Evolutionary conservation across 176 grass and related monocot genomes (phyloP).

Genomic region (Pontederia crassipes): DNA sequence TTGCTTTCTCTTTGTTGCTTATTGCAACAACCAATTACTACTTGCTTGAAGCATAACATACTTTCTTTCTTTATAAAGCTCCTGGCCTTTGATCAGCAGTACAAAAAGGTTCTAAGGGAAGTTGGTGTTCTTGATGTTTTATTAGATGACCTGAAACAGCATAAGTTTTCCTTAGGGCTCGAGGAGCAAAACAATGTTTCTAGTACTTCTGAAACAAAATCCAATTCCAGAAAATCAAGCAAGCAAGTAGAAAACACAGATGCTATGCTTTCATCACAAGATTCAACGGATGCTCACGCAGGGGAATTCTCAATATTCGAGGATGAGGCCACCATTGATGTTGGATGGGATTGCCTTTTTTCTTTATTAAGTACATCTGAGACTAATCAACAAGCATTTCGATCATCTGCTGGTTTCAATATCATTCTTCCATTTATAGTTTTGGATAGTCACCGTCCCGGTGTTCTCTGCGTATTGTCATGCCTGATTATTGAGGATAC

Average conservation of each 20-base stretch:
- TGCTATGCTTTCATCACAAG: slow-evolving; percentile 64
- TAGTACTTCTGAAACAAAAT: slow-evolving; percentile 35
- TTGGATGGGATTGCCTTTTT: slow-evolving; percentile 99
- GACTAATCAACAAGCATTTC: slow-evolving; percentile 88
- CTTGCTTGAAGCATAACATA: slow-evolving; percentile 76
- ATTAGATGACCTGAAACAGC: slow-evolving; percentile 92
- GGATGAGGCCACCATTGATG: slow-evolving; percentile 74
- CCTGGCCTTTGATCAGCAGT: slow-evolving; percentile 96
- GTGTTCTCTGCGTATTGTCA: slow-evolving; percentile 71
- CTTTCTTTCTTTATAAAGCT: slow-evolving; percentile 96
- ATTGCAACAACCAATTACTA: slow-evolving; percentile 90
- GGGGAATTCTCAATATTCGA: slow-evolving; percentile 81
- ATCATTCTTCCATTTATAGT: slow-evolving; percentile 80
- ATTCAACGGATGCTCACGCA: slow-evolving; percentile 48
- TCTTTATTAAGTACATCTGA: slow-evolving; percentile 90
- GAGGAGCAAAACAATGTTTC: slow-evolving; percentile 63
- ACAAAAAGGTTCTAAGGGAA: slow-evolving; percentile 96
- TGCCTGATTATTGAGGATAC: slow-evolving; percentile 97
- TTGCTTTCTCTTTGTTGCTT: slow-evolving; percentile 92
- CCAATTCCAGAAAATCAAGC: slow-evolving; percentile 36
- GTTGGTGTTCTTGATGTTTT: slow-evolving; percentile 92
- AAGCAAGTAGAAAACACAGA: slow-evolving; percentile 66
- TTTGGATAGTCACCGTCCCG: slow-evolving; percentile 67
- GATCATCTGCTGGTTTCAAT: slow-evolving; percentile 71
- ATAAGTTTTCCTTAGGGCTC: slow-evolving; percentile 66